Evolutionary conservation across 495 filamentous ascomycete species (phyloP).

Genomic region (Penicillium canariense): DNA sequence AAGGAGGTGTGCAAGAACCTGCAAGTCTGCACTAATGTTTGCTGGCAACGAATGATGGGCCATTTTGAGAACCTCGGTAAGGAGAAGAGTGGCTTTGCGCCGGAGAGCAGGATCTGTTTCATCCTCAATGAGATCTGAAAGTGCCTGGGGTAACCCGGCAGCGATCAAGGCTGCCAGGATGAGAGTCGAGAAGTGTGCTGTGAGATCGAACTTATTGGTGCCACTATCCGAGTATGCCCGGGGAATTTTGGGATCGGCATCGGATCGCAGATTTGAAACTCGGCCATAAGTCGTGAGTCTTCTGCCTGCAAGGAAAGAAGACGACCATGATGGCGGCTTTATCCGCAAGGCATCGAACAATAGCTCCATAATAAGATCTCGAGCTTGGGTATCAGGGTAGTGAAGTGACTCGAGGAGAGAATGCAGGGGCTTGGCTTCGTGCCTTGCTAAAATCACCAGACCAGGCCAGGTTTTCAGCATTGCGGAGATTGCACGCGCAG

Average conservation of each 20-base stretch:
- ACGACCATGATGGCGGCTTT: constrained; percentile 94
- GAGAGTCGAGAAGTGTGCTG: constrained; percentile 91
- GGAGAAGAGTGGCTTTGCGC: constrained; percentile 83
- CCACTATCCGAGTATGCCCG: constrained; percentile 57
- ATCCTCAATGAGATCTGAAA: constrained; percentile 66
- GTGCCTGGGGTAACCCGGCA: constrained; percentile 69
- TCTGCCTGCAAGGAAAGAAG: constrained; percentile 88
- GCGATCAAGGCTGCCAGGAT: constrained; percentile 82
- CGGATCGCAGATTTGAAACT: constrained; percentile 80
- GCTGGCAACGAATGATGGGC: constrained; percentile 80
- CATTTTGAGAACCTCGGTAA: constrained; percentile 87
- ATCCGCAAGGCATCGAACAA: constrained; percentile 90
- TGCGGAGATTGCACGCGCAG: constrained; percentile 80
- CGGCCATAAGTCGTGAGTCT: constrained; percentile 91
- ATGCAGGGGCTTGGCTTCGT: constrained; percentile 74
- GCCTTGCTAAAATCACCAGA: constrained; percentile 79
- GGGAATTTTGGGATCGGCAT: constrained; percentile 45
- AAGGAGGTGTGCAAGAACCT: constrained; percentile 81
- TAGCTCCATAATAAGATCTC: constrained; percentile 76
- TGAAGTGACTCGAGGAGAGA: constrained; percentile 80
- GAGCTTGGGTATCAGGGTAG: constrained; percentile 61
- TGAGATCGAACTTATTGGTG: constrained; percentile 71
- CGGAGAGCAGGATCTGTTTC: constrained; percentile 71
- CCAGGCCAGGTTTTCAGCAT: constrained; percentile 91
- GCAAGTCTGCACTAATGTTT: constrained; percentile 72